Evolutionary conservation across 257 asterid genomes (phyloP), one percentile per base, ranked within the genome.

Genomic region (Scutellaria galericulata): DNA sequence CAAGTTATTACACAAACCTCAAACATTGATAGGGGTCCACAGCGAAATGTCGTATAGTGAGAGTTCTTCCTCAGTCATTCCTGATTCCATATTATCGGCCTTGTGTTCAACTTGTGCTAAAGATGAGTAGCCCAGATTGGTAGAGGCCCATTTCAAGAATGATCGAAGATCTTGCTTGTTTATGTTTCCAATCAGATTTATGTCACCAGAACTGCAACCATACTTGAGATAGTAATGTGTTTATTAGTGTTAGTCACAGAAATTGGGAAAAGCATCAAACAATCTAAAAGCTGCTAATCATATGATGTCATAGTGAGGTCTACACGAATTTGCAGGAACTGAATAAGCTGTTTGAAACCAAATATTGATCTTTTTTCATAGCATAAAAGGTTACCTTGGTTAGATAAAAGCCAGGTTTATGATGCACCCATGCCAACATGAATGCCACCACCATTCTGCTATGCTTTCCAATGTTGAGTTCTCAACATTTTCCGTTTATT

Each of bases 11-110:
- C 0, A n/a, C 27, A 54, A 73, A 90, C 97, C 96, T 90, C 78
- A 71, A 90, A 90, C 96, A 90, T 88, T 24, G 97, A 88, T 20
- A 86, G 82, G 14, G 97, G 97, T 22, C 96, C 97, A 64, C 84
- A 84, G 7, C 88, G 88, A 78, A 78, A 85, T 51, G 81, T 88
- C 82, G 46, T 85, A 88, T 11, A 83, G 83, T 9, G 93, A 88
- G 70, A 81, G 81, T 78, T 88, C 96, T 52, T 88, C 93, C 6
- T 86, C 84, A 44, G 88, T 82, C 90, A 86, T 90, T 35, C 85
- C 88, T 80, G 82, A 80, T 57, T 79, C 86, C 73, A 82, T 87
- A 48, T 82, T n/a, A 7, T 50, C 18, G 18, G 18, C 95, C 69
- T 81, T 69, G 86, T 87, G 79, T 48, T 6, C 13, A 7, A 18